These are phyloP conservation scores for Falciphora oryzae DNA, from an alignment of 2,329 filamentous ascomycete species.

Conservation along the genomic window DNA sequence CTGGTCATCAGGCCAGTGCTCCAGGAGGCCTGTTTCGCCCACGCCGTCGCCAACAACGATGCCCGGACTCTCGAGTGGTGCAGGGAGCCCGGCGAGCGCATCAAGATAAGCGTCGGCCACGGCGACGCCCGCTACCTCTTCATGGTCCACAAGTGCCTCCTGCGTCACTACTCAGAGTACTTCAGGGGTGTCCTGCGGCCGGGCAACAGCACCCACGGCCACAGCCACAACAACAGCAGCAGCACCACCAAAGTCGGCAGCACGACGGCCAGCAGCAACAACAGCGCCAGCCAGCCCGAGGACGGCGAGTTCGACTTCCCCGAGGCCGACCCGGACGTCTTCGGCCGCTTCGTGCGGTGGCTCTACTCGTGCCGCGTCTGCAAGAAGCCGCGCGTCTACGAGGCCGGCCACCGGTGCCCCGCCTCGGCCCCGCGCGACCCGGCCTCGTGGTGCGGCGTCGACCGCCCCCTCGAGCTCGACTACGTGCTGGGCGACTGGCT, in stretches of 20 bases:
- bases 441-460: conserved; percentile 11
- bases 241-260: conserved; percentile 29
- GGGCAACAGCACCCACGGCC: neutral
- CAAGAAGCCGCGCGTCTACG: conserved; percentile 9
- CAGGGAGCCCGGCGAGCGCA: conserved; percentile 4
- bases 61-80: conserved; percentile 2
- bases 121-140: conserved; percentile 7
- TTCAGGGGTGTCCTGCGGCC: conserved; percentile 8
- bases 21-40: conserved; percentile 3
- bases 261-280: conserved; percentile 41
- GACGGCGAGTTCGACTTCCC: conserved; percentile 13
- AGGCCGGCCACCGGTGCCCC: conserved; percentile 8
- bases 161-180: conserved; percentile 13
- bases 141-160: conserved; percentile 14
- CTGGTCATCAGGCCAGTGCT: neutral
- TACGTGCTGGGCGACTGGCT: conserved; percentile 15
- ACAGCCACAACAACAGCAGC: neutral
- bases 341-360: conserved; percentile 14
- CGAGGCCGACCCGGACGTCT: conserved; percentile 13
- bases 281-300: conserved; percentile 25
- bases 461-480: conserved; percentile 9
- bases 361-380: conserved; percentile 14
- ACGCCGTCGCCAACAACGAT: conserved; percentile 9
- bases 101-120: conserved; percentile 8
- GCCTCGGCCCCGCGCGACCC: neutral